phyloP scores from a whole-genome alignment of 495 filamentous ascomycete species.

The Aspergillus biplanus region DNA sequence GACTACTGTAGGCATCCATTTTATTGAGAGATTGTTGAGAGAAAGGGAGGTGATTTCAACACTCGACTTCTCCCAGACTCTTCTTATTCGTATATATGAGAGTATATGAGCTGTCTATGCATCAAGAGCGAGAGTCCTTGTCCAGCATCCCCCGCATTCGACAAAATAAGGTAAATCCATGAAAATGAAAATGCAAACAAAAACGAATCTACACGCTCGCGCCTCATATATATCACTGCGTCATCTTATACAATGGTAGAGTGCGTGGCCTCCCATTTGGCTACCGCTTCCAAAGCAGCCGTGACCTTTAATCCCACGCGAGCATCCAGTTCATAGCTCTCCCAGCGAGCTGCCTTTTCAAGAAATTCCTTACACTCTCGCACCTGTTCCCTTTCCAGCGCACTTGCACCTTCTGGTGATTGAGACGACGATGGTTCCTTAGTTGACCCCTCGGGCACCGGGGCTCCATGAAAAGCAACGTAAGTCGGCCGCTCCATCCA shows the following conservation, averaged over 20 bases:
- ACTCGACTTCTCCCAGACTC: neutral
- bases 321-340: slow-evolving; percentile 83
- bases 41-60: neutral
- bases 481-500: slow-evolving; percentile 68
- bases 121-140: slow-evolving; percentile 1
- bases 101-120: neutral
- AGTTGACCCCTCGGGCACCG: neutral
- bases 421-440: slow-evolving; percentile 20
- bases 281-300: slow-evolving; percentile 77
- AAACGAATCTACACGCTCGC: neutral
- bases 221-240: neutral
- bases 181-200: slow-evolving; percentile 16
- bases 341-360: slow-evolving; percentile 81
- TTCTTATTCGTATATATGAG: neutral
- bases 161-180: slow-evolving; percentile 20
- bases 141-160: slow-evolving; percentile 4
- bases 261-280: slow-evolving; percentile 59
- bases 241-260: slow-evolving; percentile 19
- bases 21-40: neutral
- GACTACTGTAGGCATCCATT: neutral
- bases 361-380: slow-evolving; percentile 72
- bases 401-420: slow-evolving; percentile 13
- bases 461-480: slow-evolving; percentile 31
- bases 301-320: slow-evolving; percentile 84
- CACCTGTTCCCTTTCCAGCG: slow-evolving; percentile 54